These are phyloP conservation scores for Fusarium miscanthi DNA, from an alignment of 2,329 filamentous ascomycete species.

Conservation along the genomic window DNA sequence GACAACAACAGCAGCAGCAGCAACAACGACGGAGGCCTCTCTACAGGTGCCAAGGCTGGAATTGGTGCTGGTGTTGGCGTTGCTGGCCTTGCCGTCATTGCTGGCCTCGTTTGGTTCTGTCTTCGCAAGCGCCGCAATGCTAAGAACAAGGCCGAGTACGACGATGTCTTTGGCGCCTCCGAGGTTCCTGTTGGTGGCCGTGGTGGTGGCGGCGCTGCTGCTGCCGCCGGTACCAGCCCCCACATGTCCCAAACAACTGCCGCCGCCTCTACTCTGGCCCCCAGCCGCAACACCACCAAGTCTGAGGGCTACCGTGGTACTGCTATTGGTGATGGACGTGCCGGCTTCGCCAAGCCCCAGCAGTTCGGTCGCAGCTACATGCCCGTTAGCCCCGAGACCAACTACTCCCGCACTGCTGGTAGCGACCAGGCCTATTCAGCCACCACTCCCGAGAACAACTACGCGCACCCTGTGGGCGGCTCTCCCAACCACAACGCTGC, in stretches of 20 bases:
- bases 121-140: constrained; percentile 47
- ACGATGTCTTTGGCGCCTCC: constrained; percentile 56
- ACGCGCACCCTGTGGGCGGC: constrained; percentile 40
- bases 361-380: constrained; percentile 49
- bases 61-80: constrained; percentile 56
- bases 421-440: constrained; percentile 27
- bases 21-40: constrained; percentile 47
- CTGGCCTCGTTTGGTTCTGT: constrained; percentile 46
- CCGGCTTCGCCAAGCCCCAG: constrained; percentile 54
- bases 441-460: constrained; percentile 39
- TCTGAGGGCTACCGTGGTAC: constrained; percentile 55
- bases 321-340: constrained; percentile 53
- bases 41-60: constrained; percentile 57
- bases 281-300: constrained; percentile 44
- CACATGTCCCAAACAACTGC: constrained; percentile 49
- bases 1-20: constrained; percentile 27
- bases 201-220: constrained; percentile 24
- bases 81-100: constrained; percentile 51
- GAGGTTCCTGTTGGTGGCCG: constrained; percentile 56
- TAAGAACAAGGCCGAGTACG: constrained; percentile 50
- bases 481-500: constrained; percentile 39
- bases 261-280: constrained; percentile 42
- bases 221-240: constrained; percentile 33
- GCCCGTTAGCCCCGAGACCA: constrained; percentile 42
- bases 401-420: constrained; percentile 32